Evolutionary conservation across 139 green algal genomes (phyloP).

Genomic region (Micractinium sp.): DNA sequence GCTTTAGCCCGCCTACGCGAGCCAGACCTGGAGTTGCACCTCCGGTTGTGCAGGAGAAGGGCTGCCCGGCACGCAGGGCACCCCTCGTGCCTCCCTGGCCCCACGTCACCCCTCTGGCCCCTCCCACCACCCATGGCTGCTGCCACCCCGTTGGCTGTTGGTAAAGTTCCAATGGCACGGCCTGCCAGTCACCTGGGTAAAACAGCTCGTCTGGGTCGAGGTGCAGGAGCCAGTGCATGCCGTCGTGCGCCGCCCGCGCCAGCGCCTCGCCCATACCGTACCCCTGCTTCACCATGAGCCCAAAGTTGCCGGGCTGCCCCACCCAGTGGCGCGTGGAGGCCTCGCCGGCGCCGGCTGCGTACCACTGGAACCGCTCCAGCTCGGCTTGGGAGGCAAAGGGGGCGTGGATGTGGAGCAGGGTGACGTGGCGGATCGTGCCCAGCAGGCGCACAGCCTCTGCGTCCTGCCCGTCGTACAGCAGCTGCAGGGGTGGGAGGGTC

Average conservation of each 20-base stretch:
- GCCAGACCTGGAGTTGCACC: too few species aligned
- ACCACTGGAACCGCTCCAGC: neutral
- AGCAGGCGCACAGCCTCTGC: slow-evolving; percentile 37
- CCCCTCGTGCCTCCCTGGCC: neutral
- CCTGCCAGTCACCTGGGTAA: slow-evolving; percentile 27
- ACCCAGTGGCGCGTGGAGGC: slow-evolving; percentile 39
- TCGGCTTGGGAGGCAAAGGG: slow-evolving; percentile 40
- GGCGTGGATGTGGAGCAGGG: slow-evolving; percentile 43
- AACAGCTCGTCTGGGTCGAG: slow-evolving; percentile 69
- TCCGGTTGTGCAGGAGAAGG: neutral
- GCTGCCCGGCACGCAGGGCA: neutral
- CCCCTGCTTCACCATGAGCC: slow-evolving; percentile 67
- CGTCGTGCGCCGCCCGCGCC: slow-evolving; percentile 28
- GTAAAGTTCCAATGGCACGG: neutral
- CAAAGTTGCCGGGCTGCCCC: slow-evolving; percentile 58
- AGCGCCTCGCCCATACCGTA: slow-evolving; percentile 41
- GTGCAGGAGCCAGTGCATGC: slow-evolving; percentile 63
- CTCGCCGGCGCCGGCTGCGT: neutral
- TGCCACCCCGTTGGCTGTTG: too few species aligned
- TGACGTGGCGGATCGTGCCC: slow-evolving; percentile 24
- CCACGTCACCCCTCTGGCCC: neutral
- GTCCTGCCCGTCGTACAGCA: slow-evolving; percentile 67
- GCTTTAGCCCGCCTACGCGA: too few species aligned
- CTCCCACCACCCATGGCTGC: too few species aligned
- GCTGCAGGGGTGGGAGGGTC: slow-evolving; percentile 3